Evolutionary conservation across 2,329 filamentous ascomycete genomes (phyloP).

Genomic region (Diaporthe sp.): DNA sequence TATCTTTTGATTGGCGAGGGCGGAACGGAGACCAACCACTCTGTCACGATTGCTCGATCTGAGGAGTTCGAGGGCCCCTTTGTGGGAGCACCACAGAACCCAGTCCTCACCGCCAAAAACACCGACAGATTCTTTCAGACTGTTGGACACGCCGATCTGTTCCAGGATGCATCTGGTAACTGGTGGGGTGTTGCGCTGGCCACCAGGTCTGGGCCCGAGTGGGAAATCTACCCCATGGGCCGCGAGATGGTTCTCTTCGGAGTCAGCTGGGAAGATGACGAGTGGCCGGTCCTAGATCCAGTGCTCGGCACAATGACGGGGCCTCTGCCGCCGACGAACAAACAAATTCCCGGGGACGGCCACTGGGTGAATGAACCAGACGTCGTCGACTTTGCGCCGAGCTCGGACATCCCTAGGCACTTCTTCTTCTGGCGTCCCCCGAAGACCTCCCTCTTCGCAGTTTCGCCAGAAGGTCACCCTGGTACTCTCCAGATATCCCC

Average conservation of each 20-base stretch:
- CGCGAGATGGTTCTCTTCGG: slow-evolving; percentile 65
- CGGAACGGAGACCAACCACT: slow-evolving; percentile 59
- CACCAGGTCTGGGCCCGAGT: slow-evolving; percentile 59
- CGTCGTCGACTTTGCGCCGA: slow-evolving; percentile 57
- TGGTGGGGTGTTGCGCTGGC: slow-evolving; percentile 68
- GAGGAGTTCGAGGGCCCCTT: slow-evolving; percentile 58
- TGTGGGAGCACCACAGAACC: slow-evolving; percentile 57
- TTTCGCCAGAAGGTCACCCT: slow-evolving; percentile 41
- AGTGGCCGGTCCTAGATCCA: slow-evolving; percentile 62
- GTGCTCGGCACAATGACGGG: slow-evolving; percentile 61
- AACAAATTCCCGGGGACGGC: slow-evolving; percentile 55
- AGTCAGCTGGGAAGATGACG: slow-evolving; percentile 62
- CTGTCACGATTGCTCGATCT: slow-evolving; percentile 59
- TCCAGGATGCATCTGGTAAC: slow-evolving; percentile 58
- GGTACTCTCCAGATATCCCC: slow-evolving; percentile 47
- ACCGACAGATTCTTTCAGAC: slow-evolving; percentile 58
- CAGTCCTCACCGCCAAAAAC: slow-evolving; percentile 58
- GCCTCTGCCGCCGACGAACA: slow-evolving; percentile 53
- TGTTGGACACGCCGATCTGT: slow-evolving; percentile 61
- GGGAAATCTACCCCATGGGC: slow-evolving; percentile 64
- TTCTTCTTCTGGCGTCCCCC: slow-evolving; percentile 53
- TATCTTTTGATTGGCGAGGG: slow-evolving; percentile 62
- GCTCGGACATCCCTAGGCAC: slow-evolving; percentile 47
- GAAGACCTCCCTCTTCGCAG: slow-evolving; percentile 45
- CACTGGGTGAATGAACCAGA: slow-evolving; percentile 60